Base-by-base conservation (phyloP, 2,329 filamentous ascomycete species). In the Colletotrichum sp. region DNA sequence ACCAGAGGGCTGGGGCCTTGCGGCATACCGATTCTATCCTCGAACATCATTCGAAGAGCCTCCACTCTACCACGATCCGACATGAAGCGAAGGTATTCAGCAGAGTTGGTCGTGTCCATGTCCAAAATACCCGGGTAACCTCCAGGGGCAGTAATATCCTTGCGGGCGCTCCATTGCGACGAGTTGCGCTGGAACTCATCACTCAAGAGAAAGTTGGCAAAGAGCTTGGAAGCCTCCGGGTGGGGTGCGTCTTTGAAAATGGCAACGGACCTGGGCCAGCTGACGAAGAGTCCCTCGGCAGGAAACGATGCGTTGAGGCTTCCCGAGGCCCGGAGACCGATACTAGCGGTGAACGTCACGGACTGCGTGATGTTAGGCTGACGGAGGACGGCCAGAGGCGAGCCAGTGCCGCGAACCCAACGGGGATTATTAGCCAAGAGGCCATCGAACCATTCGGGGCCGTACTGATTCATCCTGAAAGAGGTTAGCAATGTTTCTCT, bases 361-460 rank as follows among this genome's bases (percentile, higher is more conserved):
- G 83, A 83, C 10, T 77, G 71, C 5, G 81, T 83, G 71, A 60
- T 78, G 72, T 84, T 83, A 8, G 80, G 39, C 5, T 59, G 30
- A 24, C 87, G 62, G 12, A 89, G 76, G 30, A 88, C 63, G 1
- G 83, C 83, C 2, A 57, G 71, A 0, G 89, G 88, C 0, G 87
- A 89, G 2, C 80, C 82, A 1, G 86, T 87, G 8, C 89, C 89
- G 26, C 89, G 88, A 16, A 91, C 88, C 89, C 89, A 90, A 32
- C 81, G 82, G 1, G 88, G 87, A 77, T 90, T 88, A 76, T 90
- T 88, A 13, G 83, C 77, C 3, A 89, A 78, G 0, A 91, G 83
- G 4, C 77, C 77, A 13, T 90, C 85, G 75, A 91, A 86, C 88
- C 88, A 91, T 2, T 80, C 76, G 9, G 77, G 77, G 12, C 89